Base-by-base conservation (phyloP, 2,329 filamentous ascomycete genomes). In the Verticillium tricorpus region DNA sequence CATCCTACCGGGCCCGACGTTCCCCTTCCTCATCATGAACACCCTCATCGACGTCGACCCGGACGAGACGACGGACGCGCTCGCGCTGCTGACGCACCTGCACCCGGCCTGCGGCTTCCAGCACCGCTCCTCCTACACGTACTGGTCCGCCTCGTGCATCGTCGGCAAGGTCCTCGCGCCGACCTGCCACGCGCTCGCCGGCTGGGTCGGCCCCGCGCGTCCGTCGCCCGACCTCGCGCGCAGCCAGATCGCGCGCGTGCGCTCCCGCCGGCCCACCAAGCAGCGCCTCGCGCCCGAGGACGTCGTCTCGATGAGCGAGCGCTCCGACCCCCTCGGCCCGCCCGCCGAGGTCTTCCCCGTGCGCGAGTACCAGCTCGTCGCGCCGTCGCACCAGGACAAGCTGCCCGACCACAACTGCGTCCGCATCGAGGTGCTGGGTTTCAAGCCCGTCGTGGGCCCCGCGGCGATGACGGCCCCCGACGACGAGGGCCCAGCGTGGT, bases 11-110 rank as follows among this genome's bases (percentile, higher is more conserved):
- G 90, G 90, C 12, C 81, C 81, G 4, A 87, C 85, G 0, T 85
- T 91, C 56, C 88, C 89, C 2, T 93, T 90, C 75, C 82, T 92
- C 40, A 86, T 91, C 56, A 92, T 93, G 88, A 92, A 92, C 71
- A 85, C 89, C 4, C 80, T 93, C 54, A 87, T 92, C 65, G 90
- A 92, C 71, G 85, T 90, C 67, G 89, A 92, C 68, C 86, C 86
- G 2, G 89, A 91, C 70, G 82, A 82, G 4, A 86, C 86, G 3
- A 86, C 85, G 5, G 85, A 89, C 64, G 78, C 86, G 8, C 82
- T 92, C 17, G 86, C 87, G 12, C 80, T 89, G 37, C 81, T 93
- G 9, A 88, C 86, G 1, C 87, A 91, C 67, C 81, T 89, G 66
- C 83, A 89, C 62, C 88, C 88, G 1, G 80, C 87, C 66, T 87